Percentiles rank a stretch among this genome's conserved stretches.
phyloP scores from a whole-genome alignment of 225 moss, liverwort and hornwort species.

The Pleurozium schreberi region DNA sequence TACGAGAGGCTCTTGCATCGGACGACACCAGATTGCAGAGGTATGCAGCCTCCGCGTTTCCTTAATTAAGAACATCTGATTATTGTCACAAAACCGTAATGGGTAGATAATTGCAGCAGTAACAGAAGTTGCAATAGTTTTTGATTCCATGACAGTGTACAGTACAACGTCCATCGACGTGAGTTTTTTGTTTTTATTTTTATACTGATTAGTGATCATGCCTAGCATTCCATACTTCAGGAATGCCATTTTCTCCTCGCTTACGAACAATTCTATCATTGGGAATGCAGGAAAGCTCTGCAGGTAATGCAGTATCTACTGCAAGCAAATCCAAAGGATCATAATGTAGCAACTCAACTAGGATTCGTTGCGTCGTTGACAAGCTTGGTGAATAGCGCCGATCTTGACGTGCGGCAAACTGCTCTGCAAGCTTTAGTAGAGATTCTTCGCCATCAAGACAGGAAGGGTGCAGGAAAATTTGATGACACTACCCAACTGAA shows the following conservation, averaged over 20 bases:
- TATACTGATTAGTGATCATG: not conserved
- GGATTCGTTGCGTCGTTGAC: slow-evolving; percentile 52
- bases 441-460: slow-evolving; percentile 29
- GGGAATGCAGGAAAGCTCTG: slow-evolving; percentile 59
- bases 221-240: not conserved
- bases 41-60: not conserved
- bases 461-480: slow-evolving; percentile 4
- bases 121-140: not conserved
- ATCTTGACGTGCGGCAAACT: slow-evolving; percentile 67
- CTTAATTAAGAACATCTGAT: not conserved
- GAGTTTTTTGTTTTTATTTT: not conserved
- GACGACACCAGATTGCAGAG: slow-evolving; percentile 62
- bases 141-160: not conserved
- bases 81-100: not conserved
- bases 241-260: not conserved
- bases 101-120: not conserved
- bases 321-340: slow-evolving; percentile 56
- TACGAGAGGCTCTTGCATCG: slow-evolving; percentile 70
- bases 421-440: slow-evolving; percentile 62
- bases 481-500: slow-evolving; percentile 48
- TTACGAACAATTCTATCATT: not conserved
- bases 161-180: not conserved
- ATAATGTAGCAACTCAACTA: slow-evolving; percentile 59
- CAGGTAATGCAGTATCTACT: slow-evolving; percentile 84
- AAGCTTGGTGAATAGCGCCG: slow-evolving; percentile 35